Evolutionary conservation across 1,284 basidiomycete genomes (phyloP).

Genomic region (Chiua sp.): DNA sequence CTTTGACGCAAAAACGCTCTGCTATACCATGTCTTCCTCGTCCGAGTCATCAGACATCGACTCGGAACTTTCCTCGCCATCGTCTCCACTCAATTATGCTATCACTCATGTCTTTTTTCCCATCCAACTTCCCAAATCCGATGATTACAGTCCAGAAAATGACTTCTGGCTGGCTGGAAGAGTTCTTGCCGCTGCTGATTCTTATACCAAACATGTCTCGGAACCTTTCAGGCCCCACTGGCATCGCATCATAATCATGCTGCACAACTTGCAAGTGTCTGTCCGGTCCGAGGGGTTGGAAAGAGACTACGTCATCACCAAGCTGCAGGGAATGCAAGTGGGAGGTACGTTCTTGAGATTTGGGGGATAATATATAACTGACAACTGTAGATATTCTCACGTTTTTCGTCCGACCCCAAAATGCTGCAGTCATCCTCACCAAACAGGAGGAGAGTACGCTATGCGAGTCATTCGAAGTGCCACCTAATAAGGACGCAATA

Average conservation of each 20-base stretch:
- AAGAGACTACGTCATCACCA: too few relatives aligned
- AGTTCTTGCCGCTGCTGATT: slow-evolving; percentile 1
- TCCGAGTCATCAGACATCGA: too few relatives aligned
- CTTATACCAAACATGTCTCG: slow-evolving; percentile 1
- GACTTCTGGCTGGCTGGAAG: background rate
- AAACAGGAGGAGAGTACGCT: too few relatives aligned
- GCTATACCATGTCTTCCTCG: too few relatives aligned
- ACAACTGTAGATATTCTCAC: too few relatives aligned
- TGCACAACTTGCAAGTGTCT: background rate
- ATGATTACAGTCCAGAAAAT: slow-evolving; percentile 4
- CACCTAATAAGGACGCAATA: slow-evolving; percentile 17
- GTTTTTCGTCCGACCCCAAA: too few relatives aligned
- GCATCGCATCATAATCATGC: slow-evolving; percentile 5
- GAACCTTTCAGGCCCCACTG: background rate
- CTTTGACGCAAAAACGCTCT: too few relatives aligned
- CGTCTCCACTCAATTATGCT: background rate
- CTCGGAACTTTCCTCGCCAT: too few relatives aligned
- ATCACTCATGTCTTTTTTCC: slow-evolving; percentile 19
- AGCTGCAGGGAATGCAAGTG: slow-evolving; percentile 14
- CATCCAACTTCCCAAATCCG: slow-evolving; percentile 3
- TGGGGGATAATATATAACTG: too few relatives aligned
- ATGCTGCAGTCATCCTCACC: too few relatives aligned
- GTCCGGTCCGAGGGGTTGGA: background rate
- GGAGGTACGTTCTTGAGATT: too few relatives aligned
- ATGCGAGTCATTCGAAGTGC: slow-evolving; percentile 7